phyloP scores from a whole-genome alignment of 1,139 yeast genomes.

The Blastobotrys buckinghamii region DNA sequence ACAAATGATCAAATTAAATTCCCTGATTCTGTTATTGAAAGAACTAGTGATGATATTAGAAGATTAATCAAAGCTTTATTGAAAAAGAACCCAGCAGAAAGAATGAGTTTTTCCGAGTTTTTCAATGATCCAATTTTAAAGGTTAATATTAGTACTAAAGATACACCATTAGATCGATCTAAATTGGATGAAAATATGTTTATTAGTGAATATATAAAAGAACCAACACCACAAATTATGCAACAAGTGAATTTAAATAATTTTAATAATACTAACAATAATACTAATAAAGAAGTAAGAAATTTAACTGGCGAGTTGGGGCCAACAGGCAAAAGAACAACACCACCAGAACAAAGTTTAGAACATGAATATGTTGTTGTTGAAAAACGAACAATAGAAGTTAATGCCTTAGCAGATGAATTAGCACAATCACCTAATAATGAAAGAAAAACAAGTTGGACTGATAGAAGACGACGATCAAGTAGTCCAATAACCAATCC shows the following conservation, averaged over 20 bases:
- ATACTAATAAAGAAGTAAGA: neutral
- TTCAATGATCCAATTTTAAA: constrained; percentile 53
- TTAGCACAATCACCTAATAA: constrained; percentile 38
- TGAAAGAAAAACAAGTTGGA: neutral
- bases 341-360: constrained; percentile 8
- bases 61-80: constrained; percentile 66
- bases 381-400: constrained; percentile 90
- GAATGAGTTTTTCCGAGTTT: constrained; percentile 84
- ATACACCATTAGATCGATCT: constrained; percentile 55
- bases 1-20: constrained; percentile 72
- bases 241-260: too few relatives aligned
- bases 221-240: constrained; percentile 5
- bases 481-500: neutral
- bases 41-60: constrained; percentile 49
- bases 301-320: neutral
- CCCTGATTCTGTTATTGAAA: constrained; percentile 42
- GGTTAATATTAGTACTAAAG: constrained; percentile 43
- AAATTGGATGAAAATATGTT: constrained; percentile 71
- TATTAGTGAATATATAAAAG: constrained; percentile 68
- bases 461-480: neutral
- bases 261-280: neutral
- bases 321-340: constrained; percentile 1
- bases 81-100: constrained; percentile 77
- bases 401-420: constrained; percentile 91
- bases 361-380: constrained; percentile 78